Evolutionary conservation across 1,284 basidiomycete genomes (phyloP), one percentile per base, ranked within the genome.

Genomic region (Trametes sp.): DNA sequence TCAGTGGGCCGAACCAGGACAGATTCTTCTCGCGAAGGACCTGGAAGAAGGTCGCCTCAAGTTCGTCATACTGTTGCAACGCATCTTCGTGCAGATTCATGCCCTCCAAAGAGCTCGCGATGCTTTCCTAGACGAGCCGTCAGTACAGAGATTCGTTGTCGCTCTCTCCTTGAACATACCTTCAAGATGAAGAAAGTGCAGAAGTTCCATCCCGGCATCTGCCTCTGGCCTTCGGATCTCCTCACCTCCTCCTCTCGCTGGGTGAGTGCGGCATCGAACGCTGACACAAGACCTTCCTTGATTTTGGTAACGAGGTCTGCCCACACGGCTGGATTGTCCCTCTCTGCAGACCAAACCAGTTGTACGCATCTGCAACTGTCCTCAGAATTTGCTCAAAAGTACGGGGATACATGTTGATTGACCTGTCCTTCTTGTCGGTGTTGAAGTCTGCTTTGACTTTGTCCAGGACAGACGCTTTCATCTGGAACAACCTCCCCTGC

Each of bases 121-220:
- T 82, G 60, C 92, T 95, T 87, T 98, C 98, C 94, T 98, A 59
- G 38, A 55, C 57, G 28, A 58, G 63, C 54, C 19, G n/a, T 61
- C n/a, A 64, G 57, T 50, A n/a, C 10, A 10, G 24, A 14, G 8
- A 16, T 4, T 38, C 1, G 7, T 10, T 14, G 16, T 23, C 1
- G 2, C 36, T 16, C 52, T 49, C 28, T 35, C 33, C 29, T 28
- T 41, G n/a, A 1, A 59, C 66, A 21, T 51, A 94, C 96, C 87
- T 98, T 98, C 29, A 96, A 80, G 38, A 96, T 87, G 76, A 98
- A 98, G 82, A 96, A 98, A 0, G 92, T 95, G 75, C 95, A 96
- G 73, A 97, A 98, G 74, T 98, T 96, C 96, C 96, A 98, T 2
- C 95, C 96, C 1, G 94, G 92, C 84, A 95, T 92, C 66, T 89